Evolutionary conservation across 495 filamentous ascomycete genomes (phyloP), one percentile per base, ranked within the genome.

Genomic region (Talaromyces nanjingensis): DNA sequence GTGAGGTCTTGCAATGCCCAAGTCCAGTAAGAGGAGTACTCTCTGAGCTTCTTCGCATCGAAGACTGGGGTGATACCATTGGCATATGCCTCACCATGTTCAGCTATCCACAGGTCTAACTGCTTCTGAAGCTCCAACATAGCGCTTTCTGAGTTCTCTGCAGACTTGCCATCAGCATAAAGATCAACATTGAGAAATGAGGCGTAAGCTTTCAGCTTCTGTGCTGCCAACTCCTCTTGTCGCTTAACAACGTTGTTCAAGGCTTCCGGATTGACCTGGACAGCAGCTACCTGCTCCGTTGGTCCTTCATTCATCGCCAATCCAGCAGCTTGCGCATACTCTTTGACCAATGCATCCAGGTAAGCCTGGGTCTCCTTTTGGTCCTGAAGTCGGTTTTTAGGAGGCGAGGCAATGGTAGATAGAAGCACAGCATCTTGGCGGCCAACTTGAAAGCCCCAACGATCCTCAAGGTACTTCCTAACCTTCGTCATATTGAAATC

Each of bases 11-110:
- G 94, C 60, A 94, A 89, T 27, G 91, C 94, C 94, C 94, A 98
- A 74, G 98, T 98, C 94, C 94, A 98, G 1, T 91, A 93, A 0
- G 94, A 97, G 73, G 97, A 93, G 77, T 98, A 98, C 12, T 96
- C 86, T 73, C 94, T 87, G 20, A 93, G 92, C 76, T 98, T 98
- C 20, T 97, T 84, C 2, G 89, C 78, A 70, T 90, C 92, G 74
- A 98, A 98, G 7, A 91, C 84, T 0, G 94, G 96, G 72, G 96
- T 92, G 66, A 98, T 98, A 53, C 94, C 94, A n/a, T 86, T 78
- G 8, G 93, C 94, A 68, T 97, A 98, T 76, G 96, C 89, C 59
- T 98, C 96, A 39, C 94, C 94, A 69, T 97, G 94, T 70, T 98
- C 94, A n/a, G 88, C 84, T 65, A 85, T 91, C 96, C 96, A 98